Evolutionary conservation across 495 filamentous ascomycete genomes (phyloP), one percentile per base, ranked within the genome.

Genomic region (Talaromyces nanjingensis): DNA sequence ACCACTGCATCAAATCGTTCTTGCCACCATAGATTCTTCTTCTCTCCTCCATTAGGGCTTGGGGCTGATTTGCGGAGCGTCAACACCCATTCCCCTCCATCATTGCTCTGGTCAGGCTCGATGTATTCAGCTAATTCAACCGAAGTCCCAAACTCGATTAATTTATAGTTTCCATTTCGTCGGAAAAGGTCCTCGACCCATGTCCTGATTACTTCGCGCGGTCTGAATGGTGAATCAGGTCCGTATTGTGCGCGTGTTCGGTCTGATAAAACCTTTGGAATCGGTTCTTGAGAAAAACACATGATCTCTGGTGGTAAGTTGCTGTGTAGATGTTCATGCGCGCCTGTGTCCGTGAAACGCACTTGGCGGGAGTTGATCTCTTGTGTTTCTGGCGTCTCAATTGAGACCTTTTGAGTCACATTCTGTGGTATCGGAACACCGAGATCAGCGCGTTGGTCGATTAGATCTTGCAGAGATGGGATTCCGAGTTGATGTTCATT

Each of bases 1-100:
- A 93, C 83, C 1, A 96, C 81, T 0, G 89, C 92, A 74, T 96
- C 91, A 70, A 79, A 80, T 4, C 52, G 58, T 58, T 80, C 77
- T 14, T 65, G 66, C 77, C 77, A 80, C 77, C 77, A 80, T 53
- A 77, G 74, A 65, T 80, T 7, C 65, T 68, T 60, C 12, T 11
- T 45, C 22, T 14, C 33, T 22, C 34, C 33, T 47, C 20, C 4
- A 59, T 42, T 2, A 63, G 42, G 0, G 66, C 65, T 20, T 69
- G 20, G 9, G 1, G 70, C 70, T 7, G 71, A 68, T n/a, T 72
- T 64, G 1, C 77, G 71, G 53, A 80, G 64, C 8, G 75, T 76
- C 2, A 80, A 56, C 1, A 64, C 63, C 77, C 77, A 80, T 64
- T 73, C 71, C 18, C 66, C 66, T 12, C 54, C 69, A 1, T 63